These are phyloP conservation scores for Oryza brachyantha DNA, from an alignment of 176 grass and related monocot genomes.

Conservation along the genomic window DNA sequence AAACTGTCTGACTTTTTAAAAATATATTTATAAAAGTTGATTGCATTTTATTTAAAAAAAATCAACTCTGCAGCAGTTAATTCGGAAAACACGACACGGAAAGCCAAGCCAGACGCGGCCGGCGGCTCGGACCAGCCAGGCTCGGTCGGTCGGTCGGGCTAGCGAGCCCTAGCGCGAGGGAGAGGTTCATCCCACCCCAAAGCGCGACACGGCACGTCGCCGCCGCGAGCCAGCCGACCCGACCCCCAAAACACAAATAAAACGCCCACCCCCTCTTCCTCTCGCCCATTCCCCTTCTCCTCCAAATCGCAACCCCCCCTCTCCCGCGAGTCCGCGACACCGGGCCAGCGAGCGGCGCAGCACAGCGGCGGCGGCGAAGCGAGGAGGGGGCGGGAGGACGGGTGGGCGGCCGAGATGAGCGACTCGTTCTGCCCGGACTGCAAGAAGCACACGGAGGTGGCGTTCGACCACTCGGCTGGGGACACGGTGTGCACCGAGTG, in stretches of 20 bases:
- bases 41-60: too few relatives aligned
- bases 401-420: constrained; percentile 38
- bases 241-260: too few relatives aligned
- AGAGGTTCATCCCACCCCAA: too few relatives aligned
- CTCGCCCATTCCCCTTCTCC: neutral
- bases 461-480: constrained; percentile 86
- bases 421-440: constrained; percentile 87
- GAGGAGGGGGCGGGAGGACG: neutral
- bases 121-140: too few relatives aligned
- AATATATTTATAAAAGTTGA: too few relatives aligned
- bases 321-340: neutral
- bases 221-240: neutral
- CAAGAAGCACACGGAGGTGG: constrained; percentile 85
- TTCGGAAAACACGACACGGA: too few relatives aligned
- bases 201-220: too few relatives aligned
- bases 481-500: constrained; percentile 93
- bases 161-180: too few relatives aligned
- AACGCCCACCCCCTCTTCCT: neutral
- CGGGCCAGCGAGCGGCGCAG: neutral
- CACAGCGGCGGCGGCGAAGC: neutral
- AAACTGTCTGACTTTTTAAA: too few relatives aligned
- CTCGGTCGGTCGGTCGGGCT: too few relatives aligned
- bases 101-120: too few relatives aligned
- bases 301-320: neutral
- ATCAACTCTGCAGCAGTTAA: too few relatives aligned